Base-by-base conservation (phyloP, 225 moss, liverwort and hornwort genomes). In the Thuidium tamariscinum region DNA sequence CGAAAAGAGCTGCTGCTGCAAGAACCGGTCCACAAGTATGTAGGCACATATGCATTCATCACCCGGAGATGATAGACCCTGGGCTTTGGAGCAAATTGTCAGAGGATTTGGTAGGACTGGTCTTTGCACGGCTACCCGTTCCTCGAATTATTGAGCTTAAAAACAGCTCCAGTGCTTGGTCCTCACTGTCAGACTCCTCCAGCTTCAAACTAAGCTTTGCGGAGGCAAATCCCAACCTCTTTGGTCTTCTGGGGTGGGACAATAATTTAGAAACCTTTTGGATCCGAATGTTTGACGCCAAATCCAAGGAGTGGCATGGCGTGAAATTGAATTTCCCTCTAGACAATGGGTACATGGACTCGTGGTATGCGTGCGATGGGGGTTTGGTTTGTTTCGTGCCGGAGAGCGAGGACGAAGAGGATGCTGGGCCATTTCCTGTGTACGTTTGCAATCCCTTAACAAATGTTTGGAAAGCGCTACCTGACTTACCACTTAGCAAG, bases 331-430 rank as follows among this genome's bases (percentile, higher is more conserved):
- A 70, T 34, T 71, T 85, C 9, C 85, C 77, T 75, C 18, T 25
- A 22, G 85, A 36, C 36, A 46, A 49, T 44, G 63, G 63, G 13
- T 79, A 83, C 79, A 29, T 67, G 39, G 82, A 87, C 62, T 63
- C 37, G 16, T 81, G 84, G 87, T 84, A 69, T 30, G 77, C 87
- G 3, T 84, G 90, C 61, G 87, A 87, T 56, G 81, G 84, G 42
- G 90, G 87, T 44, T 80, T 87, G 77, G 87, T 87, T 51, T 90
- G 90, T 71, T 84, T 90, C 13, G 81, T 90, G 26, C 74, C 83
- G 17, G 56, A 68, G 41, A 41, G 42, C 39, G 60, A 80, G 39
- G 89, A 74, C 18, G 74, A 83, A 34, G 83, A 78, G 66, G 85
- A 74, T 39, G 73, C 10, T 72, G n/a, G 66, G n/a, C 80, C 69